phyloP scores from a whole-genome alignment of 2,329 filamentous ascomycete genomes.

The Hymenoscyphus albidus region DNA sequence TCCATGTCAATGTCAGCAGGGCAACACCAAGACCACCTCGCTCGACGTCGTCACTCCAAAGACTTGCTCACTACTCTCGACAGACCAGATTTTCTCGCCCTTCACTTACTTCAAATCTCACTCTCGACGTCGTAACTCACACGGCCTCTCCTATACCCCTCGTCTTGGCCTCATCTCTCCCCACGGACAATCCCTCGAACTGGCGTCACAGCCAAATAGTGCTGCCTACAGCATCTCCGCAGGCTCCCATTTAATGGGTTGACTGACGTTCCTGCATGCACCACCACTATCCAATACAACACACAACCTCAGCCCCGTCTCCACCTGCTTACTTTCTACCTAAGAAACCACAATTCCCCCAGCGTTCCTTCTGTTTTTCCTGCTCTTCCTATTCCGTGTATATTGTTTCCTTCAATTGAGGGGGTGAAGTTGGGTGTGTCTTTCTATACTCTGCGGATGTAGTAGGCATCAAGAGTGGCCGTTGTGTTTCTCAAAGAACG shows the following conservation, averaged over 20 bases:
- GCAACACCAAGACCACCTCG: neutral
- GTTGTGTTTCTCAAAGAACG: neutral
- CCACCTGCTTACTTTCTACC: neutral
- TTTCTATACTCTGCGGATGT: neutral
- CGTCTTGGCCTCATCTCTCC: neutral
- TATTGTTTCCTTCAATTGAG: neutral
- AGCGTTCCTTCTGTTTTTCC: neutral
- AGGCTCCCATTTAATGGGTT: neutral
- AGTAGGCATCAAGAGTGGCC: neutral
- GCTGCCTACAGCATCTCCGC: constrained; percentile 4
- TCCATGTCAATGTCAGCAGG: neutral
- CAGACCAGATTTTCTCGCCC: neutral
- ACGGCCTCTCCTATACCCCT: neutral
- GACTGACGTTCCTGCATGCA: neutral
- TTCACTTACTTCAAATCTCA: neutral
- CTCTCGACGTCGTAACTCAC: neutral
- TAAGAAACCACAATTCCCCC: neutral
- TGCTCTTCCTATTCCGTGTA: neutral
- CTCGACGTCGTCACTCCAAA: neutral
- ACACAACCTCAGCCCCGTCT: neutral
- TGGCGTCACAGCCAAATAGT: neutral
- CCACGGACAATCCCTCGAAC: neutral
- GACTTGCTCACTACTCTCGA: neutral
- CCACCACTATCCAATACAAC: neutral
- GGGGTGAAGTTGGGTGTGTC: neutral